Percentiles rank a stretch among this genome's conserved stretches.
Evolutionary conservation across 306 rosid species (phyloP).

Genomic region (Alnus rubra): DNA sequence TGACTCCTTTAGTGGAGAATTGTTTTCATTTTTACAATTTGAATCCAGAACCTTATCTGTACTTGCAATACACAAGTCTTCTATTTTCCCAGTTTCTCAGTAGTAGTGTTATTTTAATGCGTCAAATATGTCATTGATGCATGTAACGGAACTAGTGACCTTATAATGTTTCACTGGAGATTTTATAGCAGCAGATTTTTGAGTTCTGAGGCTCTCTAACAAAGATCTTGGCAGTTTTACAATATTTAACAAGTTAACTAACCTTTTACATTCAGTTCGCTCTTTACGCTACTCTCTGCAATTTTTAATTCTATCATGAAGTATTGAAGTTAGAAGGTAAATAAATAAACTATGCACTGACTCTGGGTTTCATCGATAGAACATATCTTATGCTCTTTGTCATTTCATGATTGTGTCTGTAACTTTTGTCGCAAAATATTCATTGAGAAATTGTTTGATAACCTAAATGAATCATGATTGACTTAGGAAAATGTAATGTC

Average conservation of each 20-base stretch:
- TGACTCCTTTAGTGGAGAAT: neutral
- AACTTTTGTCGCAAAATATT: neutral
- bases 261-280: neutral
- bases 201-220: neutral
- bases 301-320: neutral
- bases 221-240: neutral
- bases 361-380: neutral
- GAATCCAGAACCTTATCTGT: neutral
- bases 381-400: neutral
- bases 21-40: neutral
- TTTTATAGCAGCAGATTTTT: neutral
- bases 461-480: slow-evolving; percentile 2
- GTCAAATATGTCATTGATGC: neutral
- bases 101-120: neutral
- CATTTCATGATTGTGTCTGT: neutral
- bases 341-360: too few relatives aligned
- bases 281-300: neutral
- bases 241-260: neutral
- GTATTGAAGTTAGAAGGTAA: too few relatives aligned
- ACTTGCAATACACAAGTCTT: neutral
- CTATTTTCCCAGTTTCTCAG: neutral
- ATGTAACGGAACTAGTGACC: neutral
- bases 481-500: slow-evolving; percentile 17
- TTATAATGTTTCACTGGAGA: neutral
- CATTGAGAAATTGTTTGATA: neutral